Percentiles rank a stretch among this genome's conserved stretches.
Conservation (phyloP, 2,329 filamentous ascomycete species). For the Gnomoniopsis sp. region DNA sequence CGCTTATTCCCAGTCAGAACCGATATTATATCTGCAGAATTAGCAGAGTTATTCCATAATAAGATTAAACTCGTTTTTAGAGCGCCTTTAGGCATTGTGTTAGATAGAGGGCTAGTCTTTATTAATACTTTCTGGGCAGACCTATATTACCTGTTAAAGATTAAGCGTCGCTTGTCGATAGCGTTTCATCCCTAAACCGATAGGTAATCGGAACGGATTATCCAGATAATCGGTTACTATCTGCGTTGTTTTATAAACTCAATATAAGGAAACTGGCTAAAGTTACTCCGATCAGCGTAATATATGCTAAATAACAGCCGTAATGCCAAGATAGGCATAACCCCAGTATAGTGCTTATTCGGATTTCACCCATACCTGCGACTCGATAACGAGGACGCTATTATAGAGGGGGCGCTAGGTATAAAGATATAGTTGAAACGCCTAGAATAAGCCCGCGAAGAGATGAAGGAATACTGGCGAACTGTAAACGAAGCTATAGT, state of each 20-base stretch:
- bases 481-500: background rate
- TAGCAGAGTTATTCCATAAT: conserved; percentile 16
- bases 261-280: background rate
- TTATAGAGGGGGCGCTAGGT: background rate
- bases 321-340: background rate
- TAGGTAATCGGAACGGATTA: conserved; percentile 1
- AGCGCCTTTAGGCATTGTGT: conserved; percentile 2
- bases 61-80: conserved; percentile 14
- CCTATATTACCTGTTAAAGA: conserved; percentile 9
- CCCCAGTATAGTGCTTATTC: background rate
- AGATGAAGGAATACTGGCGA: background rate
- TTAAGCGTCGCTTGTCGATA: conserved; percentile 6
- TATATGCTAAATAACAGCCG: background rate
- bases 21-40: background rate
- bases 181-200: background rate
- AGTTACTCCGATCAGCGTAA: background rate
- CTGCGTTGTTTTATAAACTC: background rate
- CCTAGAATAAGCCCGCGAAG: background rate
- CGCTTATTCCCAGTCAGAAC: background rate
- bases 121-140: background rate
- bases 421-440: background rate
- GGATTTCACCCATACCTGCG: background rate
- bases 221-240: background rate
- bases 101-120: background rate
- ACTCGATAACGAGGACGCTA: background rate